Conservation (phyloP, 306 rosid genomes). For the Trifolium repens region DNA sequence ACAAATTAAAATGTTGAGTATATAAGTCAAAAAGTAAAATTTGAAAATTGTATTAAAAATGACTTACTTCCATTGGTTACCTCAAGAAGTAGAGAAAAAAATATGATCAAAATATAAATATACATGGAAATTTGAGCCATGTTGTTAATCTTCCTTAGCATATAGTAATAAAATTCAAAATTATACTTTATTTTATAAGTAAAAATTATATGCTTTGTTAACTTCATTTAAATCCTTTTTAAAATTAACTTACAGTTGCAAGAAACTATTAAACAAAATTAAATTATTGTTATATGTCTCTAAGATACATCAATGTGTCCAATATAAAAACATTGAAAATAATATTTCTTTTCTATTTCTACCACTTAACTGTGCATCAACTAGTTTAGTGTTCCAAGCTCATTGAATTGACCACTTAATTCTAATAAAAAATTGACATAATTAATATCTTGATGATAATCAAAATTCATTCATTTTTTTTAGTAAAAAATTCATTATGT, state of each 20-base stretch:
- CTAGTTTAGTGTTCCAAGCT: too few relatives aligned
- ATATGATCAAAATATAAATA: neutral
- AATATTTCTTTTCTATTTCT: too few relatives aligned
- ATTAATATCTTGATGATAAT: neutral
- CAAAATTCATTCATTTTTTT: neutral
- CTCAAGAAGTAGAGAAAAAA: neutral
- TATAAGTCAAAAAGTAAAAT: neutral
- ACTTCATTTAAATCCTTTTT: neutral
- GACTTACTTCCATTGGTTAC: neutral
- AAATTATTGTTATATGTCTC: neutral
- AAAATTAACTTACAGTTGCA: neutral
- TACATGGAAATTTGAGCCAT: too few relatives aligned
- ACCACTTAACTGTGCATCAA: too few relatives aligned
- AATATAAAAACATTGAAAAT: neutral
- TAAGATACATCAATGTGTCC: neutral
- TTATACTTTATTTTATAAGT: neutral
- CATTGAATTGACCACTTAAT: neutral
- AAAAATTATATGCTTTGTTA: neutral
- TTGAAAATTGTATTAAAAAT: neutral
- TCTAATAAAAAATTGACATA: neutral
- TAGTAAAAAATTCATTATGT: neutral
- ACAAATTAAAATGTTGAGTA: too few relatives aligned
- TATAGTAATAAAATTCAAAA: too few relatives aligned
- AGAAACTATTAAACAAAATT: neutral
- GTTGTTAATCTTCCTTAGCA: too few relatives aligned